A percentile compares a stretch with the other conserved stretches of the same genome.
Evolutionary conservation across 1,284 basidiomycete genomes (phyloP).

Genomic region (Sanghuangporus sanghuang): DNA sequence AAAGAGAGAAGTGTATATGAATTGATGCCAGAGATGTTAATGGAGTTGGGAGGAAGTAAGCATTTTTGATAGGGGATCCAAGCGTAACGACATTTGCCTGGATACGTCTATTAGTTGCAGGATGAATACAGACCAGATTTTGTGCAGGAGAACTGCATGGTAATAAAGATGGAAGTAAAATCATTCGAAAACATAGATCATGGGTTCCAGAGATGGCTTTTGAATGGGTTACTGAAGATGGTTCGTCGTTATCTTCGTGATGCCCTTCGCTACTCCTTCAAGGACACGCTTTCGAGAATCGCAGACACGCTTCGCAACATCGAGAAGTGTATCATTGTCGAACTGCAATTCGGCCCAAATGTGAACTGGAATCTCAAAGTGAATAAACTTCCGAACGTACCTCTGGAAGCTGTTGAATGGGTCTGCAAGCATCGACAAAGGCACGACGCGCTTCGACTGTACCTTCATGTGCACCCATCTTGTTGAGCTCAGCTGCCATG

Average conservation of each 20-base stretch:
- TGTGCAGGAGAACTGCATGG: not conserved
- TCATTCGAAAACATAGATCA: not conserved
- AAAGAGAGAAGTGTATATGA: not conserved
- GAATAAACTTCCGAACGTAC: slow-evolving; percentile 29
- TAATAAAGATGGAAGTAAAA: not conserved
- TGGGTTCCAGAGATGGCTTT: not conserved
- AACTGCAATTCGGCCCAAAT: slow-evolving; percentile 36
- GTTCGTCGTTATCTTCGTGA: slow-evolving; percentile 37
- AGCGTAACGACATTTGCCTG: not conserved
- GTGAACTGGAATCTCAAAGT: not conserved
- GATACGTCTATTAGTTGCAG: not conserved
- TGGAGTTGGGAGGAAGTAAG: not conserved
- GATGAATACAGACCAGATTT: not conserved
- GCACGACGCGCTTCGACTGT: slow-evolving; percentile 46
- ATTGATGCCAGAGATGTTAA: not conserved
- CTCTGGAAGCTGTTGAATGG: slow-evolving; percentile 33
- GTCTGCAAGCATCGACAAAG: slow-evolving; percentile 47
- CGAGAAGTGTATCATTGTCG: slow-evolving; percentile 57
- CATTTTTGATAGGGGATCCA: not conserved
- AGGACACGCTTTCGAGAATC: slow-evolving; percentile 65
- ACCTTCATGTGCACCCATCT: slow-evolving; percentile 44
- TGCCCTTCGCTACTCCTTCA: slow-evolving; percentile 69
- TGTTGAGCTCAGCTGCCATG: slow-evolving; percentile 47
- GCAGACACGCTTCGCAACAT: slow-evolving; percentile 55
- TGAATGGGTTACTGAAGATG: slow-evolving; percentile 1